Base-by-base conservation (phyloP, 306 rosid species). In the Rosa rugosa region DNA sequence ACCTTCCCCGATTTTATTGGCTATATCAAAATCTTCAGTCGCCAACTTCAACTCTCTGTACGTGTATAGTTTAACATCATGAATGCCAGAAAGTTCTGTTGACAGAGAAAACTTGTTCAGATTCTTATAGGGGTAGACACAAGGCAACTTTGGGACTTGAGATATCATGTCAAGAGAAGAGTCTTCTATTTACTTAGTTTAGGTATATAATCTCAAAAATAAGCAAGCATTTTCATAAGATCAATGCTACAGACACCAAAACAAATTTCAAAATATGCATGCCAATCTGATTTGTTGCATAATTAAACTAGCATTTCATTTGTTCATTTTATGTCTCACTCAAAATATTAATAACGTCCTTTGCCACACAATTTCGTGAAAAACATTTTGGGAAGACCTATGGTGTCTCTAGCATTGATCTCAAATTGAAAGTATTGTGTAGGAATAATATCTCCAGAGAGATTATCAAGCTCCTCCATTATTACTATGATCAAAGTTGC, bases 1-100 rank as follows among this genome's bases (percentile, higher is more conserved):
- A 12, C 99, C 99, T 87, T 96, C 99, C 71, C 99, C 99, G 5
- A 96, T 90, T 89, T 96, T 96, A 76, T 93, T 90, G 69, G 77
- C 86, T 31, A 53, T 87, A 84, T 88, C 87, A 78, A 93, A 96
- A 76, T 91, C 87, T 13, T 89, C 91, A 2, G 99, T 91, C 23
- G 97, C 98, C 18, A 71, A 65, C 75, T 71, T 90, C 40, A 96
- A 82, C 85, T 90, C 93, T 81, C 89, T 96, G 90, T 87, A 83
- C 45, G 87, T 64, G 81, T 85, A 96, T 31, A 87, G 60, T 47
- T 25, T 91, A 63, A 96, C 93, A 87, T 91, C 82, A 45, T 88
- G 88, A 71, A 96, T 81, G 72, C 93, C 87, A 63, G 90, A 86
- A 45, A 93, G 31, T 73, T 92, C 91, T 90, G 88, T 74, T 59